A percentile compares a stretch with the other conserved stretches of the same genome.
Evolutionary conservation across 441 rosid genomes (phyloP).

Genomic region (Capsella rubella): DNA sequence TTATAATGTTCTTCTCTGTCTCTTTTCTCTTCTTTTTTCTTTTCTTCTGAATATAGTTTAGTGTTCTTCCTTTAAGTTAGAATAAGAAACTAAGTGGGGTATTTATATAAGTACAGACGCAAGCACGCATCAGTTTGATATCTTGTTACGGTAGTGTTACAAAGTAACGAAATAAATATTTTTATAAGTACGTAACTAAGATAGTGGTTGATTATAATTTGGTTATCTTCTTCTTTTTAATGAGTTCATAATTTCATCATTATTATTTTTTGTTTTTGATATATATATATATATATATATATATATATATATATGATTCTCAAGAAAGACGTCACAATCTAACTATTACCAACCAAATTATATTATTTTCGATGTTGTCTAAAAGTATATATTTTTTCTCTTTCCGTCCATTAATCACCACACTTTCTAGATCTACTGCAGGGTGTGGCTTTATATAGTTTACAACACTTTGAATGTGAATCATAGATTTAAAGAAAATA

Average conservation of each 20-base stretch:
- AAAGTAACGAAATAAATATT: constrained; percentile 26
- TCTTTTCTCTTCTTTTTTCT: background rate
- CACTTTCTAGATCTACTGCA: background rate
- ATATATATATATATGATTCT: too few species aligned
- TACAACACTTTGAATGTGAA: background rate
- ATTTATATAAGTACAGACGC: constrained; percentile 33
- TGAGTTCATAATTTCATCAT: too few species aligned
- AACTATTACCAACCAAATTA: constrained; percentile 25
- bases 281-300: too few species aligned
- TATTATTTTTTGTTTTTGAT: too few species aligned
- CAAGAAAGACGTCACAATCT: constrained; percentile 23
- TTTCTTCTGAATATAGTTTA: background rate
- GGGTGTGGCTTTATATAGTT: background rate
- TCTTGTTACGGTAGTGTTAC: background rate
- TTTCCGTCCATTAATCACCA: constrained; percentile 26
- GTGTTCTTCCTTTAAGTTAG: background rate
- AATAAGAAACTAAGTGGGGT: constrained; percentile 27
- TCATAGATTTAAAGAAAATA: constrained; percentile 10
- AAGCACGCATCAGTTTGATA: constrained; percentile 16
- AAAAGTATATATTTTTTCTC: background rate
- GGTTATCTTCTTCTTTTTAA: too few species aligned
- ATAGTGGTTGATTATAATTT: too few species aligned
- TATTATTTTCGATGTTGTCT: constrained; percentile 22
- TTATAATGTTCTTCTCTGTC: constrained; percentile 14
- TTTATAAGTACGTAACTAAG: background rate